Evolutionary conservation across 2,329 filamentous ascomycete genomes (phyloP), one percentile per base, ranked within the genome.

Genomic region (Acephala macrosclerotiorum): DNA sequence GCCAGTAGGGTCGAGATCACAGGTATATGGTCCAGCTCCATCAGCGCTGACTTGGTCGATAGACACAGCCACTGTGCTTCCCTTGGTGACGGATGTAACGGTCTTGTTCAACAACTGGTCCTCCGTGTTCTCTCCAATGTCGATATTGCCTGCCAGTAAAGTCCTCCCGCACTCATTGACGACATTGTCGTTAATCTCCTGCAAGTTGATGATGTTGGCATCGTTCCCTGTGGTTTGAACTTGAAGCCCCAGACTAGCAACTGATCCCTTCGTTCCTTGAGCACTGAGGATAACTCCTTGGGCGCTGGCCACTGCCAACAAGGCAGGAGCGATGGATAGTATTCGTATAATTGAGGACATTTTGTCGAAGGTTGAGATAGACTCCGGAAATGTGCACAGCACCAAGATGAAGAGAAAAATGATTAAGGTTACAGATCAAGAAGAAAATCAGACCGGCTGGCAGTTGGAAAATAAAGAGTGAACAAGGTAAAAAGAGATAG

Each of bases 141-240:
- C 85, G 73, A 91, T 90, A 79, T 84, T 86, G 55, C 89, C 89
- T 61, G 79, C 72, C 57, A 86, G 74, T 74, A 89, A 81, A 9
- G 88, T 91, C 67, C 88, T 83, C 53, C 89, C 89, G 73, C 89
- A 91, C 65, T 85, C 81, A 70, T 86, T 87, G 58, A 86, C 85
- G 8, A 84, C 75, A 71, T 86, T 85, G 61, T 79, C 77, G 7
- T 70, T 67, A 71, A 86, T 83, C 78, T 87, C 81, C 18, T 82
- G 83, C 65, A 88, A 85, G 60, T 83, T 82, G 77, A 91, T 90
- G 73, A 89, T 83, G 61, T 87, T 89, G 12, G 87, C 81, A 65
- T 91, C 88, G 68, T 26, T 14, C 45, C 36, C 58, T 40, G 26
- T 58, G 9, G 47, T 20, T 22, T 61, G 25, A 36, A 68, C 59